Base-by-base conservation (phyloP, 805 yeast genomes). In the Wickerhamomyces strasburgensis region DNA sequence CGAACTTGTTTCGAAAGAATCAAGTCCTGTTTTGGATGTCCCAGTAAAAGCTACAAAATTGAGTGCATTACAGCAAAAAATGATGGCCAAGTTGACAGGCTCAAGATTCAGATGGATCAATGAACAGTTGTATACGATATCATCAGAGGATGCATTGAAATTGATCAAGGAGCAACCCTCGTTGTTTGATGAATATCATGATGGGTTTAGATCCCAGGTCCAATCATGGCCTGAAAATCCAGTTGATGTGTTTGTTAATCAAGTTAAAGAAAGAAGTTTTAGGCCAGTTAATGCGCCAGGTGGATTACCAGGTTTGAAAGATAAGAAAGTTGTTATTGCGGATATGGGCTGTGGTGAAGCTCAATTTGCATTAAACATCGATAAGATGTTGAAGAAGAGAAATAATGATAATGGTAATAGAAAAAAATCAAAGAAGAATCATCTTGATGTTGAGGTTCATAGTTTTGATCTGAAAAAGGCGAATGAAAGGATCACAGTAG, bases 271-370 rank as follows among this genome's bases (percentile, higher is more conserved):
- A 19, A 67, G 87, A 51, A 67, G 78, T 1, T 58, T 67, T 10
- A 81, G 72, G 52, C 79, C 81, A n/a, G 77, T 88, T 5, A 86
- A 83, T 59, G 95, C 97, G 1, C 98, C 98, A 4, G 98, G 98
- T 46, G 98, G 97, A 3, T 70, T 89, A 38, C 96, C 96, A 1
- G 94, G 93, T 14, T 56, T 78, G 27, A 60, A 57, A 6, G 51
- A 51, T 14, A 73, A 69, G 31, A 71, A 72, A 41, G 78, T 90
- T 26, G 87, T 84, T 3, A 73, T 93, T 41, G 97, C 98, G 0
- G 98, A 93, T 64, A 90, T 93, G 98, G 99, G 98, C 9, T 93
- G 98, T 60, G 99, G 98, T 38, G 98, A 93, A 61, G 98, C 98
- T 0, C 84, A 84, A 51, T 70, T 93, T 32, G 79, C 96, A 1